These are phyloP conservation scores for Wickerhamiella musiphila DNA, from an alignment of 805 yeast species.

Conservation along the genomic window DNA sequence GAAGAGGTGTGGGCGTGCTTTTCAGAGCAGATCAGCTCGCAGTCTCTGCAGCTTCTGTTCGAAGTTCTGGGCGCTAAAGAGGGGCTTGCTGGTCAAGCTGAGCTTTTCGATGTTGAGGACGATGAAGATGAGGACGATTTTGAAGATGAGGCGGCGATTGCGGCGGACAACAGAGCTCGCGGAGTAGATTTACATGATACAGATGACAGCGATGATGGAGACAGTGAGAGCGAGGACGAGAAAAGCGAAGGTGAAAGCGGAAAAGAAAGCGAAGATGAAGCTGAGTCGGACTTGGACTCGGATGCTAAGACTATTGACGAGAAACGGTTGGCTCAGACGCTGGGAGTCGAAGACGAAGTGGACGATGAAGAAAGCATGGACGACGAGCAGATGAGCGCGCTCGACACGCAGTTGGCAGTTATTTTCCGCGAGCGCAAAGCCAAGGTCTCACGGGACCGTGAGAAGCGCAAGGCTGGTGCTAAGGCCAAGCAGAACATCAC, in stretches of 20 bases:
- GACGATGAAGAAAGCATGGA: conserved; percentile 73
- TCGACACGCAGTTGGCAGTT: conserved; percentile 65
- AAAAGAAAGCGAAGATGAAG: conserved; percentile 23
- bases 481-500: conserved; percentile 69
- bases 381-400: conserved; percentile 90
- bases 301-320: conserved; percentile 12
- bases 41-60: conserved; percentile 32
- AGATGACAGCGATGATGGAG: conserved; percentile 23
- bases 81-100: conserved; percentile 62
- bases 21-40: conserved; percentile 27
- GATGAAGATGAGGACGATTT: conserved; percentile 28
- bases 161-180: conserved; percentile 23
- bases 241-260: conserved; percentile 24
- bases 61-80: conserved; percentile 52
- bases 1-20: conserved; percentile 41
- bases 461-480: conserved; percentile 43
- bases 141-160: conserved; percentile 24
- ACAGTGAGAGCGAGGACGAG: conserved; percentile 23
- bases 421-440: conserved; percentile 73
- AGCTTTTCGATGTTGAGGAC: conserved; percentile 50
- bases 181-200: conserved; percentile 27
- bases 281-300: conserved; percentile 12
- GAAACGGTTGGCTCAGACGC: too few species aligned
- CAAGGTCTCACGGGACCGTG: conserved; percentile 39
- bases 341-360: conserved; percentile 31